Evolutionary conservation across 1,284 basidiomycete species (phyloP), one percentile per base, ranked within the genome.

Genomic region (Vanrija sp.): DNA sequence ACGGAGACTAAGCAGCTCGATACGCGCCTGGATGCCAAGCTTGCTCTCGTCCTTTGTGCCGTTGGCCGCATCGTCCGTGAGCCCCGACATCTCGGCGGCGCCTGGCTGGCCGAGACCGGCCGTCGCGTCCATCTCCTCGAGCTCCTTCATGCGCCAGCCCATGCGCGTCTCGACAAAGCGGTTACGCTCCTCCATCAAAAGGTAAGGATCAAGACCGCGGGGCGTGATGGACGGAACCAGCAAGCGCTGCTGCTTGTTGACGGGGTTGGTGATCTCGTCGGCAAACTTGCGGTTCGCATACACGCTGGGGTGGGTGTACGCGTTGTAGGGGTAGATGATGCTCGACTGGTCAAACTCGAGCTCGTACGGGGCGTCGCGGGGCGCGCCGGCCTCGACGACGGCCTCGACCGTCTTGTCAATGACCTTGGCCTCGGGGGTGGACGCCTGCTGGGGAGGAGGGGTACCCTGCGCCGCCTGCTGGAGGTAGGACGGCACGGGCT

Each of bases 1-100:
- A 18, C 88, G 86, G n/a, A 98, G 83, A 9, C 86, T 84, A 73
- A 97, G 96, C 71, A 98, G 86, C 78, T 98, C 95, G 65, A 98
- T 97, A 53, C 95, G 79, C 0, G 92, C 91, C 51, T 87, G 86
- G 18, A 98, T 80, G 54, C 64, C 72, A 45, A 68, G 64, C 67
- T 57, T 71, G 62, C 19, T 64, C 75, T 63, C 80, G 80, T 62
- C 83, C 80, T 62, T 81, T 6, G 34, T 12, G 34, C 34, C 10
- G 34, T 34, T 34, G 80, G 66, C 82, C 80, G 49, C 79, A 43
- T 83, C 79, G 12, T 76, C 68, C 15, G 72, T 65, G 39, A 85
- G 54, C 15, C 69, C 75, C 53, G 71, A 64, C 9, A 84, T 79
- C 49, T 81, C 80, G 51, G 73, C 67, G 5, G 72, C 66, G 82